phyloP scores from a whole-genome alignment of 768 basidiomycete species.

The Chlorophyllum brunneum region DNA sequence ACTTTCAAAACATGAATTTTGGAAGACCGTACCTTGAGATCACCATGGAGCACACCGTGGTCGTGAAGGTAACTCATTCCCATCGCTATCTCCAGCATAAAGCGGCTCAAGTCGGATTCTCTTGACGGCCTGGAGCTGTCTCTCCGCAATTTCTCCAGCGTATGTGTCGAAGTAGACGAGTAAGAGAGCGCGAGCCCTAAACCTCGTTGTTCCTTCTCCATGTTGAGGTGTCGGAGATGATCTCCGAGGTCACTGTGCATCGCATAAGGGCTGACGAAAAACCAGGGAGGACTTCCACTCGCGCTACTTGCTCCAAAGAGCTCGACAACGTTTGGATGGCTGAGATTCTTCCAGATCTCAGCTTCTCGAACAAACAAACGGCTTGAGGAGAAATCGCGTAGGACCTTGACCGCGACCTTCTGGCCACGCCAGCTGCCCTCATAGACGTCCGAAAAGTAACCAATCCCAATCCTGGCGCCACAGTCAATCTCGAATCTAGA shows the following conservation, averaged over 20 bases:
- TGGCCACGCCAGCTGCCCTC: conserved; percentile 67
- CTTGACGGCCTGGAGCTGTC: conserved; percentile 1
- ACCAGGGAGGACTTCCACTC: conserved; percentile 68
- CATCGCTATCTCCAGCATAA: conserved; percentile 75
- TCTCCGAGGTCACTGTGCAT: conserved; percentile 59
- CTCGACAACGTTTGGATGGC: conserved; percentile 67
- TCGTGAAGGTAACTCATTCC: conserved; percentile 82
- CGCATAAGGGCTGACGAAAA: conserved; percentile 74
- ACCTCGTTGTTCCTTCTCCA: conserved; percentile 13
- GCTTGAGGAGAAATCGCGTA: conserved; percentile 56
- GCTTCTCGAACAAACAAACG: conserved; percentile 68
- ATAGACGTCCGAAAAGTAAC: conserved; percentile 78
- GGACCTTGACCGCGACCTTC: conserved; percentile 69
- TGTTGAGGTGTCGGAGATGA: conserved; percentile 33
- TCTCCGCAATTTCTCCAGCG: background rate
- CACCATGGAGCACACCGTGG: conserved; percentile 69
- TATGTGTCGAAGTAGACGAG: conserved; percentile 2
- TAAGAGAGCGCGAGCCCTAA: conserved; percentile 14
- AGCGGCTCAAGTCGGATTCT: conserved; percentile 48
- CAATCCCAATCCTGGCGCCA: conserved; percentile 63
- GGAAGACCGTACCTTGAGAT: conserved; percentile 56
- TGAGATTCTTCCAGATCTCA: conserved; percentile 66
- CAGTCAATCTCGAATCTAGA: conserved; percentile 70
- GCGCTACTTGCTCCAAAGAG: conserved; percentile 78
- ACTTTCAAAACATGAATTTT: background rate